phyloP scores from a whole-genome alignment of 2,329 filamentous ascomycete species.

The Leptographium galeiforme region DNA sequence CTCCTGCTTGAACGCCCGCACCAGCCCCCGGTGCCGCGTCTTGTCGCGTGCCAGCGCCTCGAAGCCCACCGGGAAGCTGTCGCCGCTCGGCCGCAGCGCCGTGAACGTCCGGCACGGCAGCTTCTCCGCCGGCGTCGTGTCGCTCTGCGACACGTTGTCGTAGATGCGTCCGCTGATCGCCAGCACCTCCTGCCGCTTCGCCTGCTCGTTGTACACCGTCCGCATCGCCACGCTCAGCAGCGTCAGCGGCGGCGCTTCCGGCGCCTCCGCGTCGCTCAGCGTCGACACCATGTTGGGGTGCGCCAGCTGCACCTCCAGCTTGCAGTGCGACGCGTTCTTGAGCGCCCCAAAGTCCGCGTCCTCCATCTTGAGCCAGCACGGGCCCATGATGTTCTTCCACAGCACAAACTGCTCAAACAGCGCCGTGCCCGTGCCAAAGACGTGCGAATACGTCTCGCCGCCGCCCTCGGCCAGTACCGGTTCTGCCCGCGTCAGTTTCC shows the following conservation, averaged over 20 bases:
- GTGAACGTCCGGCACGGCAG: slow-evolving; percentile 86
- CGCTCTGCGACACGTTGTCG: slow-evolving; percentile 73
- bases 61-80: slow-evolving; percentile 74
- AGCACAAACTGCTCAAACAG: slow-evolving; percentile 97
- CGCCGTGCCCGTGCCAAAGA: slow-evolving; percentile 86
- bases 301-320: slow-evolving; percentile 73
- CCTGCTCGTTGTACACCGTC: slow-evolving; percentile 76
- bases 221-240: slow-evolving; percentile 91
- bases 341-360: slow-evolving; percentile 71
- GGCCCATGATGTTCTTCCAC: slow-evolving; percentile 98
- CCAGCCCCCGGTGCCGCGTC: slow-evolving; percentile 48
- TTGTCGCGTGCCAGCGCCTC: slow-evolving; percentile 60
- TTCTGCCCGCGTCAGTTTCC: slow-evolving; percentile 30
- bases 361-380: slow-evolving; percentile 89
- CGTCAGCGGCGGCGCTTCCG: slow-evolving; percentile 76
- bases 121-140: slow-evolving; percentile 79
- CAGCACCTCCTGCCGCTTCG: slow-evolving; percentile 93
- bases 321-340: slow-evolving; percentile 93
- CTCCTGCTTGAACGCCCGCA: slow-evolving; percentile 75
- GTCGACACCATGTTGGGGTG: slow-evolving; percentile 65
- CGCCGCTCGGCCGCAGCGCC: slow-evolving; percentile 66
- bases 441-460: slow-evolving; percentile 84
- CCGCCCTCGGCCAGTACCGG: slow-evolving; percentile 55
- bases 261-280: slow-evolving; percentile 61
- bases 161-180: slow-evolving; percentile 87